phyloP scores from a whole-genome alignment of 495 filamentous ascomycete genomes.

The Evansstolkia leycettana region DNA sequence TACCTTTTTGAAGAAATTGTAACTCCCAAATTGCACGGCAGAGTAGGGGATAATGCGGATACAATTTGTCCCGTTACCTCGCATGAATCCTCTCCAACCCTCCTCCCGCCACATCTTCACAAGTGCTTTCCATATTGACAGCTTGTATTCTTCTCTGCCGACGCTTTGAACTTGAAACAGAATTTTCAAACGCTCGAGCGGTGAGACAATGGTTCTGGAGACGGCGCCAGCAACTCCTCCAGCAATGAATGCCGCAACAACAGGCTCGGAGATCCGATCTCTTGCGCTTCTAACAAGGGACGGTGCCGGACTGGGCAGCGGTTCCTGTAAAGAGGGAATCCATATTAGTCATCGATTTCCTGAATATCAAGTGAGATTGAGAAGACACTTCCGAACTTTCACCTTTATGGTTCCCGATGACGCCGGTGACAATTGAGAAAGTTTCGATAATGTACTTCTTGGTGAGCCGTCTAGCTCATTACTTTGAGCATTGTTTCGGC shows the following conservation, averaged over 20 bases:
- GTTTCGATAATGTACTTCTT: slow-evolving; percentile 9
- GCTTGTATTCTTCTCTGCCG: slow-evolving; percentile 81
- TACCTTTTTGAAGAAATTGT: slow-evolving; percentile 94
- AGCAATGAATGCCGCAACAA: slow-evolving; percentile 87
- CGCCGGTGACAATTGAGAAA: slow-evolving; percentile 14
- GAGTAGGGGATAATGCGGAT: slow-evolving; percentile 97
- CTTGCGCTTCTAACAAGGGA: slow-evolving; percentile 10
- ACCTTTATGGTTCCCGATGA: slow-evolving; percentile 15
- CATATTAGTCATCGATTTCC: neutral
- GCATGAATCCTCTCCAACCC: slow-evolving; percentile 91
- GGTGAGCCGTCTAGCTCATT: slow-evolving; percentile 10
- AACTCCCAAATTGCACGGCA: slow-evolving; percentile 94
- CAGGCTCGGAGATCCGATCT: slow-evolving; percentile 44
- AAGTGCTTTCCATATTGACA: slow-evolving; percentile 79
- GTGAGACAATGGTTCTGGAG: slow-evolving; percentile 90
- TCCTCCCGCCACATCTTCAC: slow-evolving; percentile 93
- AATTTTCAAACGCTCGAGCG: slow-evolving; percentile 91
- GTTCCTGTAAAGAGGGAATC: slow-evolving; percentile 6
- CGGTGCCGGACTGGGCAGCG: slow-evolving; percentile 3
- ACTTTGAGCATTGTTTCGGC: slow-evolving; percentile 14
- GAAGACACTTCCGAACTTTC: slow-evolving; percentile 1
- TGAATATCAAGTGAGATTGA: too few species aligned
- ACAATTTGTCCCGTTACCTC: slow-evolving; percentile 95
- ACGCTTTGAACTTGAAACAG: slow-evolving; percentile 91
- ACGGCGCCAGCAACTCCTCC: slow-evolving; percentile 95